These are phyloP conservation scores for Lachnellula cervina DNA, from an alignment of 2,329 filamentous ascomycete genomes.

Conservation along the genomic window DNA sequence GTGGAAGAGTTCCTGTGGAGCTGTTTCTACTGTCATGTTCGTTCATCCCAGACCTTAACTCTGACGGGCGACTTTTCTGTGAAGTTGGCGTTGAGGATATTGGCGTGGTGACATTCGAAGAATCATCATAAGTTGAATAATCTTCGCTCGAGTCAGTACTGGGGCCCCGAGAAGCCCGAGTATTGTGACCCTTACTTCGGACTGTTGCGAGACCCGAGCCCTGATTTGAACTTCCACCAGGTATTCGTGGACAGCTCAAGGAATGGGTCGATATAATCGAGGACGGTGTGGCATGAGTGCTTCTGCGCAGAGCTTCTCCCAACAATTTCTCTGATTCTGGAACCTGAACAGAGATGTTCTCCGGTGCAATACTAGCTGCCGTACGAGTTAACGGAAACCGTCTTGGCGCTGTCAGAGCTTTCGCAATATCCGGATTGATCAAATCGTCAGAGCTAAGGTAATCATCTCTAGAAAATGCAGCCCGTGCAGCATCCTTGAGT, in stretches of 20 bases:
- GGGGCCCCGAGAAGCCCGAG: slow-evolving; percentile 10
- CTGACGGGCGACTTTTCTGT: slow-evolving; percentile 14
- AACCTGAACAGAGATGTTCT: not conserved
- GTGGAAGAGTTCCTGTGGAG: slow-evolving; percentile 1
- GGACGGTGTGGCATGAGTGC: not conserved
- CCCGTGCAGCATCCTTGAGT: slow-evolving; percentile 11
- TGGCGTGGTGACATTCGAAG: slow-evolving; percentile 27
- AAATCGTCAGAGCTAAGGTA: not conserved
- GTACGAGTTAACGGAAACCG: not conserved
- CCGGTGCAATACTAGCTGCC: not conserved
- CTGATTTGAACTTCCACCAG: not conserved
- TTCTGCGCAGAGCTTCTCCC: slow-evolving; percentile 1
- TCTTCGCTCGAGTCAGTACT: slow-evolving; percentile 27
- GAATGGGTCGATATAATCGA: not conserved
- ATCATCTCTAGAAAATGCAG: slow-evolving; percentile 8
- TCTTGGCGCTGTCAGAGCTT: slow-evolving; percentile 1
- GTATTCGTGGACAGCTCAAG: not conserved
- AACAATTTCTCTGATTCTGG: slow-evolving; percentile 6
- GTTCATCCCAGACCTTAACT: not conserved
- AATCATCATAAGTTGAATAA: slow-evolving; percentile 23
- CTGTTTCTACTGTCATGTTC: not conserved
- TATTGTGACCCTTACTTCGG: not conserved
- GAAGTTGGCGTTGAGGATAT: slow-evolving; percentile 25
- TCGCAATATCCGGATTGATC: slow-evolving; percentile 7
- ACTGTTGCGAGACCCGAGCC: too few species aligned